Conservation (phyloP, 2,329 filamentous ascomycete species). For the Fusarium sublunatum region DNA sequence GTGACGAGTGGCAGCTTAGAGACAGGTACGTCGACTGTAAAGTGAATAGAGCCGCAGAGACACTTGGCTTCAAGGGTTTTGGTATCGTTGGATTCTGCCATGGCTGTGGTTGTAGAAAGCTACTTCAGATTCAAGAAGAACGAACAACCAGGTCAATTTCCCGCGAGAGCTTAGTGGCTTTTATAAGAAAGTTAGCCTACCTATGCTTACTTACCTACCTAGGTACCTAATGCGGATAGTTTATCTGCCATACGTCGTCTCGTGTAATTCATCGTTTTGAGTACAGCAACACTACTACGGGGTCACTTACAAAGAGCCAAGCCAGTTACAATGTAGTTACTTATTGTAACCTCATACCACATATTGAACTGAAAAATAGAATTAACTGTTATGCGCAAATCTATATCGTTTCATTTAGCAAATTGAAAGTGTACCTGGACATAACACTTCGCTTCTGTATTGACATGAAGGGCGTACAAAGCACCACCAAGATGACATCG, state of each 20-base stretch:
- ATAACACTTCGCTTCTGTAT: neutral
- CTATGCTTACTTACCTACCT: neutral
- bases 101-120: constrained; percentile 8
- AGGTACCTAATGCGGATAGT: neutral
- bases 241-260: constrained; percentile 4
- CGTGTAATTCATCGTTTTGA: neutral
- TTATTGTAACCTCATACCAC: neutral
- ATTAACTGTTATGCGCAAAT: neutral
- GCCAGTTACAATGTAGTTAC: neutral
- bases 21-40: constrained; percentile 54
- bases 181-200: constrained; percentile 4
- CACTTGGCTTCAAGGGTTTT: constrained; percentile 59
- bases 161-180: neutral
- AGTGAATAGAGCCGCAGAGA: constrained; percentile 58
- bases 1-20: constrained; percentile 54
- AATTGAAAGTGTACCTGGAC: neutral
- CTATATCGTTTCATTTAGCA: neutral
- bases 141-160: neutral
- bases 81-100: constrained; percentile 35
- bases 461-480: constrained; percentile 27
- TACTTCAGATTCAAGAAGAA: neutral
- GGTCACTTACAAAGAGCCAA: neutral
- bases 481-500: constrained; percentile 26
- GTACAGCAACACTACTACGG: neutral
- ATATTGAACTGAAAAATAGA: too few species aligned